phyloP scores from a whole-genome alignment of 2,329 filamentous ascomycete genomes.

The Fusarium sp. region DNA sequence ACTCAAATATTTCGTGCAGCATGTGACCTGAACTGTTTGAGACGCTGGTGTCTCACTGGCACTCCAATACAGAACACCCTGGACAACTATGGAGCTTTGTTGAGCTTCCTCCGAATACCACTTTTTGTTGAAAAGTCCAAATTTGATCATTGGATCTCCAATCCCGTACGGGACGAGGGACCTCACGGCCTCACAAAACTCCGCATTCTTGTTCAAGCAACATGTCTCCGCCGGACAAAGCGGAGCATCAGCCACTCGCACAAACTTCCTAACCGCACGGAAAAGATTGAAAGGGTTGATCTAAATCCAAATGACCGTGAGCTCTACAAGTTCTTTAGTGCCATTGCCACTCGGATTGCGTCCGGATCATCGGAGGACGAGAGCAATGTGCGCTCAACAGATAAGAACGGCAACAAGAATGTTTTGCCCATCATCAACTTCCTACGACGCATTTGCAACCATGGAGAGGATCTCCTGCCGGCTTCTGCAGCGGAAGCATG shows the following conservation, averaged over 20 bases:
- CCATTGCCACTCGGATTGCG: too few relatives aligned
- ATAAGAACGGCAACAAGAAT: background rate
- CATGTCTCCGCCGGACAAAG: conserved; percentile 6
- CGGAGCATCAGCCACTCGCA: fast-evolving
- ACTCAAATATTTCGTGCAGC: conserved; percentile 48
- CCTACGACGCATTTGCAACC: conserved; percentile 15
- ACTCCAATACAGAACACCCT: conserved; percentile 56
- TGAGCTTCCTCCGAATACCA: conserved; percentile 48
- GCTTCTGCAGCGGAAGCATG: background rate
- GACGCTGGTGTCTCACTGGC: conserved; percentile 55
- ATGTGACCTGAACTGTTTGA: conserved; percentile 26
- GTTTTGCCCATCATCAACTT: background rate
- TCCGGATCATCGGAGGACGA: background rate
- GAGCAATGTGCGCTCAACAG: background rate
- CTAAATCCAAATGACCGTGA: background rate
- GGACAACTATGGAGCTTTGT: conserved; percentile 52
- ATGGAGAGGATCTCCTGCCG: conserved; percentile 6
- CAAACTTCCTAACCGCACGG: background rate
- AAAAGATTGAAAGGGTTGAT: background rate
- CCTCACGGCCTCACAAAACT: background rate
- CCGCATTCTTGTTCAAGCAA: background rate
- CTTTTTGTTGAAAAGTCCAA: conserved; percentile 15
- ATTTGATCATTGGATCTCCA: conserved; percentile 21
- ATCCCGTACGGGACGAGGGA: background rate
- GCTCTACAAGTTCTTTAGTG: background rate